Conservation (phyloP, 2,329 filamentous ascomycete species). For the Fonsecaea nubica region DNA sequence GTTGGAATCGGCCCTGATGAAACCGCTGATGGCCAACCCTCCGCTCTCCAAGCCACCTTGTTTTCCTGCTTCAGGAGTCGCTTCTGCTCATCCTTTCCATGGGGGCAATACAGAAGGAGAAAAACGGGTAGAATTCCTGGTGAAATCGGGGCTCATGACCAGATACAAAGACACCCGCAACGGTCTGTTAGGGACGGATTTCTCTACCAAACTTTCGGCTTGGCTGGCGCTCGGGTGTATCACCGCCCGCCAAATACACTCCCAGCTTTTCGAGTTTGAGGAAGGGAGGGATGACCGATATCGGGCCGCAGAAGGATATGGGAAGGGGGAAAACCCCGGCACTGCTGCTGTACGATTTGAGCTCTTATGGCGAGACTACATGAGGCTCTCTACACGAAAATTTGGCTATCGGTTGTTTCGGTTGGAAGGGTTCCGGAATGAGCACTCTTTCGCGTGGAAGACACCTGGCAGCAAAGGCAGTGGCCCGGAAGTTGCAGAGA, state of each 20-base stretch:
- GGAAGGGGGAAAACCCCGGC: constrained; percentile 73
- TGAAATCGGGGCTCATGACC: constrained; percentile 66
- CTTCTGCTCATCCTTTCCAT: constrained; percentile 68
- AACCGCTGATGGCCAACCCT: constrained; percentile 61
- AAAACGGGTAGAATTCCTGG: constrained; percentile 65
- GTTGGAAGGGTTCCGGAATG: constrained; percentile 67
- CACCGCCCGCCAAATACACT: constrained; percentile 74
- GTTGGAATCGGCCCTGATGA: constrained; percentile 62
- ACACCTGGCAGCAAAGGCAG: constrained; percentile 31
- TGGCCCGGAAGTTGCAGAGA: constrained; percentile 48
- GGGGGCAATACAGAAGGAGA: constrained; percentile 71
- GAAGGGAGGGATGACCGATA: constrained; percentile 59
- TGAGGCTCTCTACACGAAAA: constrained; percentile 76
- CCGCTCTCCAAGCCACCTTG: constrained; percentile 59
- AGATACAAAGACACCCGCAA: constrained; percentile 75
- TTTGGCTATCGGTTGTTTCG: constrained; percentile 70
- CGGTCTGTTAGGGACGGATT: constrained; percentile 71
- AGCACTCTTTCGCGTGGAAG: constrained; percentile 60
- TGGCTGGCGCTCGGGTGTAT: constrained; percentile 76
- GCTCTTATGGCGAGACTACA: constrained; percentile 80
- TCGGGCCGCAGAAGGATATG: constrained; percentile 62
- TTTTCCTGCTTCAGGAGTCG: constrained; percentile 57
- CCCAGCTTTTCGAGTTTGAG: constrained; percentile 71
- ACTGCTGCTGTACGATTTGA: constrained; percentile 74
- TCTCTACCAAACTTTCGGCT: constrained; percentile 76